Percentiles rank a stretch among this genome's conserved stretches.
Conservation (phyloP, 768 basidiomycete genomes). For the Leccinum obscurum region DNA sequence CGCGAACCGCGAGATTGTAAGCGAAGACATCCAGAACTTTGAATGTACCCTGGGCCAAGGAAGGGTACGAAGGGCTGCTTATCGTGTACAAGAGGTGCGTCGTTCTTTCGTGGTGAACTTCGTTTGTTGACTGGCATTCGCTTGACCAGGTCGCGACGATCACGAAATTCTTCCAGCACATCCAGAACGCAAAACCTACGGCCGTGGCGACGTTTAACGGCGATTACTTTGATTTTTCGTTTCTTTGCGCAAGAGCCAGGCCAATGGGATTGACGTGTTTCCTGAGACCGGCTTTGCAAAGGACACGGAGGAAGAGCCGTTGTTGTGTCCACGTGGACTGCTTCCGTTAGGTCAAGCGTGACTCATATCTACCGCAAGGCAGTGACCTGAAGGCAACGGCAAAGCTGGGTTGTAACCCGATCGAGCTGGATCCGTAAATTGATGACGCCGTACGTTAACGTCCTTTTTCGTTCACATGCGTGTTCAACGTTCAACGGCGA, state of each 20-base stretch:
- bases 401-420: constrained; percentile 95
- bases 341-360: constrained; percentile 58
- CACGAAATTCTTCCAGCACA: constrained; percentile 88
- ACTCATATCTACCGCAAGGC: constrained; percentile 97
- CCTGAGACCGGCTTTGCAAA: too few relatives aligned
- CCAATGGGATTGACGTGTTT: too few relatives aligned
- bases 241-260: constrained; percentile 32
- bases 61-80: constrained; percentile 96
- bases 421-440: constrained; percentile 95
- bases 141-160: constrained; percentile 71
- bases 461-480: background rate
- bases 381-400: constrained; percentile 95
- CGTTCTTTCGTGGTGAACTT: background rate
- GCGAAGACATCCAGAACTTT: constrained; percentile 97
- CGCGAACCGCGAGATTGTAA: constrained; percentile 95
- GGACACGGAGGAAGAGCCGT: too few relatives aligned
- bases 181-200: constrained; percentile 92
- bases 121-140: background rate
- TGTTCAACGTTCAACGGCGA: constrained; percentile 3
- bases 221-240: constrained; percentile 99
- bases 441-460: constrained; percentile 88
- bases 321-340: too few relatives aligned
- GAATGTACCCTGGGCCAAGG: constrained; percentile 92
- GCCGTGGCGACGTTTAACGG: constrained; percentile 99
- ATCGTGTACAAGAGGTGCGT: constrained; percentile 91